These are phyloP conservation scores for Xylariaceae sp. DNA, from an alignment of 2,329 filamentous ascomycete species.

Conservation along the genomic window DNA sequence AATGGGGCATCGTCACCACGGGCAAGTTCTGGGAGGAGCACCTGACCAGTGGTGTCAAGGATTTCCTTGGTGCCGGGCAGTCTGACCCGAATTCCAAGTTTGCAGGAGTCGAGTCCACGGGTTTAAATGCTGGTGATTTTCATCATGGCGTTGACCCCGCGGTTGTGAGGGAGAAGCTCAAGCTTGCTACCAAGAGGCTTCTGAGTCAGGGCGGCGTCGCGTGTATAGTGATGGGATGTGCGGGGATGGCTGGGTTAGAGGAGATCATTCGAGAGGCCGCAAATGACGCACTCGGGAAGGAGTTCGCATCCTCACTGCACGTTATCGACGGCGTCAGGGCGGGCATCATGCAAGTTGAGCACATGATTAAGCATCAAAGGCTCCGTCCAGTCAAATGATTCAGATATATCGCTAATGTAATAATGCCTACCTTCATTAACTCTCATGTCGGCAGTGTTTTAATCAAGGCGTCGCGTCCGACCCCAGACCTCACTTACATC, in stretches of 20 bases:
- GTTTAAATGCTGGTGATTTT: conserved; percentile 77
- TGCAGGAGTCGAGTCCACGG: conserved; percentile 80
- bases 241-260: conserved; percentile 87
- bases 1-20: conserved; percentile 88
- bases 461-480: conserved; percentile 58
- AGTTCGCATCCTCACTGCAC: conserved; percentile 59
- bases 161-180: conserved; percentile 67
- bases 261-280: conserved; percentile 73
- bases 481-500: conserved; percentile 92
- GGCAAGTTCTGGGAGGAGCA: conserved; percentile 81
- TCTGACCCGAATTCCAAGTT: conserved; percentile 55
- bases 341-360: conserved; percentile 65
- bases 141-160: conserved; percentile 68
- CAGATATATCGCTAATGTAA: too few species aligned
- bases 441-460: not conserved
- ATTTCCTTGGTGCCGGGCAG: conserved; percentile 59
- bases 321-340: conserved; percentile 82
- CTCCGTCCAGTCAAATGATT: conserved; percentile 32
- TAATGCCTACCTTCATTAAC: too few species aligned
- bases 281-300: conserved; percentile 62
- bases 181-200: conserved; percentile 68
- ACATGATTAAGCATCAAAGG: conserved; percentile 49
- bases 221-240: conserved; percentile 83
- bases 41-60: conserved; percentile 64
- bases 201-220: conserved; percentile 59